Percentiles rank a stretch among this genome's conserved stretches.
These are phyloP conservation scores for Fusarium tupiense DNA, from an alignment of 2,329 filamentous ascomycete genomes.

Conservation along the genomic window DNA sequence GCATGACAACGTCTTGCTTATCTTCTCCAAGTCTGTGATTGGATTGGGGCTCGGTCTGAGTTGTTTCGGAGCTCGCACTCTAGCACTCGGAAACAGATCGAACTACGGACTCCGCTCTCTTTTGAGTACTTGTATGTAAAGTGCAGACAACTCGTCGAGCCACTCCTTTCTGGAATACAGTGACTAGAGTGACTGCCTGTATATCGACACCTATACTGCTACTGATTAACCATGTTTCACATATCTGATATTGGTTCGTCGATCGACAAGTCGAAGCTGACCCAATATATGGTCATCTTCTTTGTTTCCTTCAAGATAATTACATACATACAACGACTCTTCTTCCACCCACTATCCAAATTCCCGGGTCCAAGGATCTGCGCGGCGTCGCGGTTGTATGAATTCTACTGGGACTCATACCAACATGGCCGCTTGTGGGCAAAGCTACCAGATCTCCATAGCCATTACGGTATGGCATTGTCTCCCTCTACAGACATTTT, in stretches of 20 bases:
- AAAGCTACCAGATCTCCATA: neutral
- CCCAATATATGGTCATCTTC: neutral
- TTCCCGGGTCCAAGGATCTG: neutral
- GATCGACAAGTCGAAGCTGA: neutral
- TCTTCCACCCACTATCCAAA: neutral
- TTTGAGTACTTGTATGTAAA: neutral
- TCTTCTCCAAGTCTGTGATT: neutral
- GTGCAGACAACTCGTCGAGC: neutral
- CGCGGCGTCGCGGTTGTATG: neutral
- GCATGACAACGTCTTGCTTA: neutral
- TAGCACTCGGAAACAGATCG: neutral
- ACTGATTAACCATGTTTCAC: neutral
- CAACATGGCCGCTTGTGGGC: neutral
- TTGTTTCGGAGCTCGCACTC: neutral
- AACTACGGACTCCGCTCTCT: neutral
- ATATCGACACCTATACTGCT: too few relatives aligned
- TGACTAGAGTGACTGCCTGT: neutral
- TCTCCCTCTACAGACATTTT: neutral
- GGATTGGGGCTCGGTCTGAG: neutral
- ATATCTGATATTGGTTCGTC: neutral
- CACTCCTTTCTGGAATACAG: too few relatives aligned
- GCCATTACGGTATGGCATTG: neutral
- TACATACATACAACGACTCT: neutral
- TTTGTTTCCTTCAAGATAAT: neutral
- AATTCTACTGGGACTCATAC: constrained; percentile 2